These are phyloP conservation scores for Murraya paniculata DNA, from an alignment of 345 rosid genomes.

Conservation along the genomic window DNA sequence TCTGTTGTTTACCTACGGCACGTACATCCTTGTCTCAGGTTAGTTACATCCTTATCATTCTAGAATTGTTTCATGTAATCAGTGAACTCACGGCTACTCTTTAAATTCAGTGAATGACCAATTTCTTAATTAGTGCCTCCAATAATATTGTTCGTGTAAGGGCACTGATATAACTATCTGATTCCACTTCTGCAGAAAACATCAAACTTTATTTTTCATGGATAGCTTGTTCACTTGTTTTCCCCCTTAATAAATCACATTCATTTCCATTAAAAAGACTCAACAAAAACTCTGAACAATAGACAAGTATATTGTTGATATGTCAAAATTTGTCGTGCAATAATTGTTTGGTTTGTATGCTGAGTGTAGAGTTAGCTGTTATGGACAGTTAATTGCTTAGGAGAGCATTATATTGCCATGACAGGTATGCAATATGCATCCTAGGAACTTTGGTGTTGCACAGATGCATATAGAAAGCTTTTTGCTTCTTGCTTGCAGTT, in stretches of 20 bases:
- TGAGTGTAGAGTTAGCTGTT: background rate
- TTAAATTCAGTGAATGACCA: background rate
- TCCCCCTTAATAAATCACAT: background rate
- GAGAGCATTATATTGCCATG: background rate
- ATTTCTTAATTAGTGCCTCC: background rate
- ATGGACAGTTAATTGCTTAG: background rate
- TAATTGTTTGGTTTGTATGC: background rate
- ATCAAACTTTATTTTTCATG: background rate
- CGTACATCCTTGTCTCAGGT: constrained; percentile 17
- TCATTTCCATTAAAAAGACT: background rate
- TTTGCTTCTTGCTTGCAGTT: background rate
- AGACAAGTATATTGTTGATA: background rate
- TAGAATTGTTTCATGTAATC: background rate
- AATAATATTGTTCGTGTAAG: background rate
- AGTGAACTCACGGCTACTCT: background rate
- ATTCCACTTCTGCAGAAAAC: background rate
- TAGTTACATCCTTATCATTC: constrained; percentile 4
- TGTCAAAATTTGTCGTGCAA: background rate
- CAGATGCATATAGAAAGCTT: background rate
- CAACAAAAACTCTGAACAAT: background rate
- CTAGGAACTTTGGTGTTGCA: background rate
- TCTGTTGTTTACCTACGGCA: background rate
- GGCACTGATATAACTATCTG: background rate
- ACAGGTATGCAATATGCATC: background rate
- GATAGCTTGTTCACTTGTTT: background rate